Evolutionary conservation across 306 rosid species (phyloP).

Genomic region (Prunus dulcis): DNA sequence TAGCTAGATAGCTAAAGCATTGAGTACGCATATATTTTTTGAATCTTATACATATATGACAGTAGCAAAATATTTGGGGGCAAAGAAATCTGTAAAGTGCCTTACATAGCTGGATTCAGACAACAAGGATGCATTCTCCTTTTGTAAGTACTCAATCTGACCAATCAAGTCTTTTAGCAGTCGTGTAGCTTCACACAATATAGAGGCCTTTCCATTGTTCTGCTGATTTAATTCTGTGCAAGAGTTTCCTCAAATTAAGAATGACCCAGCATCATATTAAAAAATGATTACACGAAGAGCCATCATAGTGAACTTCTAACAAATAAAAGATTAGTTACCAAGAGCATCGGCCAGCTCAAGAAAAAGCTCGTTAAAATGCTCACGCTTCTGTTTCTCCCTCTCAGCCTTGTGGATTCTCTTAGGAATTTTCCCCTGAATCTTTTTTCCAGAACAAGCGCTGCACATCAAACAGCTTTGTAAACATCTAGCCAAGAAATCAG

Average conservation of each 20-base stretch:
- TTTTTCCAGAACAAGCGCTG: conserved; percentile 55
- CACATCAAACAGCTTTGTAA: conserved; percentile 30
- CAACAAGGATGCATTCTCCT: conserved; percentile 55
- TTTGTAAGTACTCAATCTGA: conserved; percentile 65
- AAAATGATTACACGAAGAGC: neutral
- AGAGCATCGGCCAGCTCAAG: conserved; percentile 71
- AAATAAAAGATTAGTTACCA: conserved; percentile 46
- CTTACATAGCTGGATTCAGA: conserved; percentile 82
- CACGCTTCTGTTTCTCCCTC: conserved; percentile 95
- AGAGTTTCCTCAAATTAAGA: conserved; percentile 1
- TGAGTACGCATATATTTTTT: neutral
- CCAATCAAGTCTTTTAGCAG: conserved; percentile 61
- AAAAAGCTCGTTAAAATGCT: conserved; percentile 78
- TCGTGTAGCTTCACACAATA: conserved; percentile 55
- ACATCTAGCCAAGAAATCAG: conserved; percentile 18
- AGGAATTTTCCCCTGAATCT: conserved; percentile 56
- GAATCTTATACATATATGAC: neutral
- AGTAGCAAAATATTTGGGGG: neutral
- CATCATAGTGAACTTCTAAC: neutral
- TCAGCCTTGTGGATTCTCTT: conserved; percentile 85
- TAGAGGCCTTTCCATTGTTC: conserved; percentile 72
- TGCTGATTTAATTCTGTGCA: conserved; percentile 53
- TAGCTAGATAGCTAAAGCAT: neutral
- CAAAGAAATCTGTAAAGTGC: neutral
- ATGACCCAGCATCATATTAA: conserved; percentile 2